phyloP scores from a whole-genome alignment of 768 basidiomycete genomes.

The Mycena galericulata region DNA sequence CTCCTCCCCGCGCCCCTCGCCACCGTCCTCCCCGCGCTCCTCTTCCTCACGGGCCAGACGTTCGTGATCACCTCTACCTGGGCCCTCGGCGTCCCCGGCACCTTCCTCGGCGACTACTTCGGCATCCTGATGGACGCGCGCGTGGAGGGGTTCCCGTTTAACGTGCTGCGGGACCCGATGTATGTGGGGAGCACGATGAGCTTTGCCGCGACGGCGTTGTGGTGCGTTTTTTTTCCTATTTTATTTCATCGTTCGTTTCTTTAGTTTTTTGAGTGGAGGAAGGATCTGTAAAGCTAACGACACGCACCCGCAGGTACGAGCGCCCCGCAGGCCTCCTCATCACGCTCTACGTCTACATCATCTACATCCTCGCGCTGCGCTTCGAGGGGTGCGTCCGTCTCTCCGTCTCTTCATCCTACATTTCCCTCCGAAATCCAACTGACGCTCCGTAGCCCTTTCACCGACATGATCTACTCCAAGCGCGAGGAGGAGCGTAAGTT shows the following conservation, averaged over 20 bases:
- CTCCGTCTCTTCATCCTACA: background rate
- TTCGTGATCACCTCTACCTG: conserved; percentile 91
- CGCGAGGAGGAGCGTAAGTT: no score
- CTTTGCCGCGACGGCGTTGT: conserved; percentile 88
- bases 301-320: conserved; percentile 72
- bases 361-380: conserved; percentile 85
- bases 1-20: conserved; percentile 76
- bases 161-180: conserved; percentile 94
- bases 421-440: conserved; percentile 1
- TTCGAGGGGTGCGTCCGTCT: conserved; percentile 84
- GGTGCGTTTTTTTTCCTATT: conserved; percentile 60
- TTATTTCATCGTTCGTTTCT: no score
- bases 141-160: conserved; percentile 97
- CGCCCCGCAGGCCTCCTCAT: conserved; percentile 87
- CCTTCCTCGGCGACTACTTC: conserved; percentile 89
- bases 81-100: conserved; percentile 93
- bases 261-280: background rate
- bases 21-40: conserved; percentile 65
- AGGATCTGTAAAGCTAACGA: background rate
- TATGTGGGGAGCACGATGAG: conserved; percentile 95
- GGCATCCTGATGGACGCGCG: conserved; percentile 89
- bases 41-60: conserved; percentile 82
- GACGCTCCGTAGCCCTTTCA: conserved; percentile 69
- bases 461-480: conserved; percentile 82
- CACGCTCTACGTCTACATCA: conserved; percentile 83